Conservation (phyloP, 139 green algal genomes). For the Chlamydomonas eustigma region DNA sequence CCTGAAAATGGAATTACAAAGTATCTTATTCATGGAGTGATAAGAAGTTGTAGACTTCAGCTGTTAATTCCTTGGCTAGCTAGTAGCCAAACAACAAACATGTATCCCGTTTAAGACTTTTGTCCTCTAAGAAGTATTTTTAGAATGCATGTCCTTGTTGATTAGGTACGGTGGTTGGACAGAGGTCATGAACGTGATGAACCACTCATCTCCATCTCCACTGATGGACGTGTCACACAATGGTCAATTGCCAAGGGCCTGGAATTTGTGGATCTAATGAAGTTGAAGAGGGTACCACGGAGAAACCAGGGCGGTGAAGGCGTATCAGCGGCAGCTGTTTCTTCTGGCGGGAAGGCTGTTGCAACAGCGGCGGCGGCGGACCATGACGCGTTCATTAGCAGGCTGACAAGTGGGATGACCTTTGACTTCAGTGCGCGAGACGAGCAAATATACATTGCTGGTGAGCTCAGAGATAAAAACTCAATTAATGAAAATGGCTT, state of each 20-base stretch:
- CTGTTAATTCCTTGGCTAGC: no score
- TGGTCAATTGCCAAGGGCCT: constrained; percentile 80
- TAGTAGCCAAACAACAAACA: no score
- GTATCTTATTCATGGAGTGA: no score
- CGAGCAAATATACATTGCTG: constrained; percentile 60
- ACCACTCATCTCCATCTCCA: constrained; percentile 79
- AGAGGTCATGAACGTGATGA: constrained; percentile 66
- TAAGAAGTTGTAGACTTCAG: no score
- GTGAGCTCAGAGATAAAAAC: no score
- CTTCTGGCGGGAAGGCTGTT: background rate
- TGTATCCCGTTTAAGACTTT: no score
- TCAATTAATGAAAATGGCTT: no score
- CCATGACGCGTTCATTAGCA: constrained; percentile 73
- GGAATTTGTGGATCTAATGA: constrained; percentile 75
- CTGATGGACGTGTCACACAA: constrained; percentile 74
- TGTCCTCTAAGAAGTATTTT: no score
- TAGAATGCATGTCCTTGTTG: no score
- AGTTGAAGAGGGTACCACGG: constrained; percentile 64
- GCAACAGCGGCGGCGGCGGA: no score
- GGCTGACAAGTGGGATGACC: constrained; percentile 67
- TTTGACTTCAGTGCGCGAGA: constrained; percentile 76
- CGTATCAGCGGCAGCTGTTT: background rate
- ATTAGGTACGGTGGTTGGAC: constrained; percentile 69
- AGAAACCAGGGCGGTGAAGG: background rate
- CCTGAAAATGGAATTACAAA: no score